Conservation (phyloP, 306 rosid species). For the Gillenia trifoliata region DNA sequence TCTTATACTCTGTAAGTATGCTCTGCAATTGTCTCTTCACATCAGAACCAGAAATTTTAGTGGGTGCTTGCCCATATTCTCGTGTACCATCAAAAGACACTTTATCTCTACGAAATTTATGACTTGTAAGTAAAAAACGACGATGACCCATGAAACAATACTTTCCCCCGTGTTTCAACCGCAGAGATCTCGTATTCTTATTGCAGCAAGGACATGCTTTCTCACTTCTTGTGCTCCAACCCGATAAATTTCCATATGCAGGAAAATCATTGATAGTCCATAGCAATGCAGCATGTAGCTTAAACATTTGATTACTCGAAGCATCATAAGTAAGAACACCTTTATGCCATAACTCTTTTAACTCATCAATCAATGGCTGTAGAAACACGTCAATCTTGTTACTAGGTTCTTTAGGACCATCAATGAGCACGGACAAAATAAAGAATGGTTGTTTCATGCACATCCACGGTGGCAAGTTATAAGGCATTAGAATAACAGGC, state of each 20-base stretch:
- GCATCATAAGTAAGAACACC: no score
- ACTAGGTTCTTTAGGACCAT: no score
- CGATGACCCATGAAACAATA: neutral
- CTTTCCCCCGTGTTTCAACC: neutral
- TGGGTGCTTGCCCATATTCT: neutral
- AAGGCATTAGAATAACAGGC: no score
- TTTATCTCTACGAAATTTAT: neutral
- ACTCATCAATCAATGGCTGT: no score
- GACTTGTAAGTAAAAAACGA: neutral
- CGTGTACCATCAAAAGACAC: no score
- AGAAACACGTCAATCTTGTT: no score
- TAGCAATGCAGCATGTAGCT: neutral
- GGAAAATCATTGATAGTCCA: neutral
- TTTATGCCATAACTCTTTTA: no score
- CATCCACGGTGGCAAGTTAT: no score
- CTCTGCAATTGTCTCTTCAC: neutral
- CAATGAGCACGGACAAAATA: no score
- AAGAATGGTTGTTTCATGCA: no score
- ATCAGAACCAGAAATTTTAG: neutral
- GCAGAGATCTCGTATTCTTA: neutral
- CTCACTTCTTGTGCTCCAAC: neutral
- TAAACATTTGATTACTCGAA: no score
- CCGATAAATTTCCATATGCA: neutral
- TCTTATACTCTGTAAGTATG: neutral
- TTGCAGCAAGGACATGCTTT: neutral